These are phyloP conservation scores for Thermothielavioides terrestris DNA, from an alignment of 495 filamentous ascomycete species.

Conservation along the genomic window DNA sequence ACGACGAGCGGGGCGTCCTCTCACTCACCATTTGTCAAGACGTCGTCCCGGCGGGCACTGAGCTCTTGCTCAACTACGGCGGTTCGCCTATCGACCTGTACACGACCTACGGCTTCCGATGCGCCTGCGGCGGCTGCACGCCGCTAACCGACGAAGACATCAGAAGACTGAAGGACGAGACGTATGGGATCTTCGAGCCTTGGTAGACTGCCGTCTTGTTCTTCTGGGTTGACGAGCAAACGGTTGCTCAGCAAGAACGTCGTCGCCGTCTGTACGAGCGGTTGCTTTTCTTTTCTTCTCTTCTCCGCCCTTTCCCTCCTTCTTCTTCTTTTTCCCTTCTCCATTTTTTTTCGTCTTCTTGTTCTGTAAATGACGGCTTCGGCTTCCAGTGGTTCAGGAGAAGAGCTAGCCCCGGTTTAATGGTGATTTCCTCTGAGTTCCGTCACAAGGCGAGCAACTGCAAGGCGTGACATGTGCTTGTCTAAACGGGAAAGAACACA, in stretches of 20 bases:
- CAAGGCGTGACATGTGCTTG: not conserved
- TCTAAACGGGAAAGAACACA: not conserved
- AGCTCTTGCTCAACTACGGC: slow-evolving; percentile 31
- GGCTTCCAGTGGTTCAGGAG: too few species aligned
- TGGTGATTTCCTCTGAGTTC: not conserved
- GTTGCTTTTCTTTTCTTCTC: too few species aligned
- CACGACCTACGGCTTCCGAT: slow-evolving; percentile 26
- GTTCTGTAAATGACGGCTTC: not conserved
- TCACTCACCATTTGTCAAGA: slow-evolving; percentile 13
- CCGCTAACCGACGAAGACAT: slow-evolving; percentile 17
- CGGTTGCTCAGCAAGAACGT: too few species aligned
- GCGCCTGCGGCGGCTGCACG: slow-evolving; percentile 25
- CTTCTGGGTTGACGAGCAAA: not conserved
- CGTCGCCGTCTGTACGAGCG: too few species aligned
- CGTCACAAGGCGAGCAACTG: not conserved
- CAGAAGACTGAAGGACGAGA: not conserved
- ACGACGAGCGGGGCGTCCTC: not conserved
- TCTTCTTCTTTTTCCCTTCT: not conserved
- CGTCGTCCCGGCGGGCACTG: slow-evolving; percentile 18
- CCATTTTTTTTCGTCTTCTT: not conserved
- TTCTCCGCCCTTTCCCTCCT: too few species aligned
- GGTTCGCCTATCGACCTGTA: slow-evolving; percentile 16
- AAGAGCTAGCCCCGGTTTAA: not conserved
- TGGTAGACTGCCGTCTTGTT: not conserved
- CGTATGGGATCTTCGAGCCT: not conserved